phyloP scores from a whole-genome alignment of 2,329 filamentous ascomycete species.

The Alternaria tenuissima region DNA sequence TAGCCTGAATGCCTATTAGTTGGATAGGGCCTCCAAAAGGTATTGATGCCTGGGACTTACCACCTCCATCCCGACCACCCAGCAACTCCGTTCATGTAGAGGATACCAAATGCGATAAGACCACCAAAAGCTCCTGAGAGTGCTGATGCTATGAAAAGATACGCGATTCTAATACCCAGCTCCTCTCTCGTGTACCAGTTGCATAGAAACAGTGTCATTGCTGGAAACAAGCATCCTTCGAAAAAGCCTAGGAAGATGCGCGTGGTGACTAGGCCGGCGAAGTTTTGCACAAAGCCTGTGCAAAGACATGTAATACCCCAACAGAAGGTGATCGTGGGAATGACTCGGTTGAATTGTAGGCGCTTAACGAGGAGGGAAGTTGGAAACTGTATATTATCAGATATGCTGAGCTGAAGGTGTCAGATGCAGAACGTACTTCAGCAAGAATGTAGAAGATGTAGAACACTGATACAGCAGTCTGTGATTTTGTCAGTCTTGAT shows the following conservation, averaged over 20 bases:
- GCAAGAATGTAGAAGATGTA: conserved; percentile 50
- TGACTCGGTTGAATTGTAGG: conserved; percentile 46
- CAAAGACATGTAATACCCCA: conserved; percentile 56
- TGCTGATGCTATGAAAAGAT: conserved; percentile 41
- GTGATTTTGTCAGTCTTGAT: background rate
- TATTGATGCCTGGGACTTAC: conserved; percentile 13
- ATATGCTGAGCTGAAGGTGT: background rate
- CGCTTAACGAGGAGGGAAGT: conserved; percentile 45
- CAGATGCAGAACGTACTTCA: conserved; percentile 24
- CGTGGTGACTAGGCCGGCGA: conserved; percentile 29
- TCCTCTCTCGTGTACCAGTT: conserved; percentile 46
- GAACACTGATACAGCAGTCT: conserved; percentile 47
- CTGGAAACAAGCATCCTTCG: conserved; percentile 44
- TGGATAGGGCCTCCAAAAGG: accelerated
- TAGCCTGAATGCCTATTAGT: conserved; percentile 20
- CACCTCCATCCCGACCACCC: conserved; percentile 41
- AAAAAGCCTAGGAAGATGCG: conserved; percentile 42
- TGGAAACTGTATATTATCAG: conserved; percentile 29
- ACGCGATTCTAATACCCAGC: conserved; percentile 38
- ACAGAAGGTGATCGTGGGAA: conserved; percentile 60
- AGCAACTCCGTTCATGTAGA: conserved; percentile 40
- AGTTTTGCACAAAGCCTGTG: conserved; percentile 33
- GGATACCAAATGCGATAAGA: conserved; percentile 39
- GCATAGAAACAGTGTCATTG: conserved; percentile 42
- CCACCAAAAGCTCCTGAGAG: conserved; percentile 41